These are phyloP conservation scores for Lasiodiplodia hormozganensis DNA, from an alignment of 2,329 filamentous ascomycete species.

Conservation along the genomic window DNA sequence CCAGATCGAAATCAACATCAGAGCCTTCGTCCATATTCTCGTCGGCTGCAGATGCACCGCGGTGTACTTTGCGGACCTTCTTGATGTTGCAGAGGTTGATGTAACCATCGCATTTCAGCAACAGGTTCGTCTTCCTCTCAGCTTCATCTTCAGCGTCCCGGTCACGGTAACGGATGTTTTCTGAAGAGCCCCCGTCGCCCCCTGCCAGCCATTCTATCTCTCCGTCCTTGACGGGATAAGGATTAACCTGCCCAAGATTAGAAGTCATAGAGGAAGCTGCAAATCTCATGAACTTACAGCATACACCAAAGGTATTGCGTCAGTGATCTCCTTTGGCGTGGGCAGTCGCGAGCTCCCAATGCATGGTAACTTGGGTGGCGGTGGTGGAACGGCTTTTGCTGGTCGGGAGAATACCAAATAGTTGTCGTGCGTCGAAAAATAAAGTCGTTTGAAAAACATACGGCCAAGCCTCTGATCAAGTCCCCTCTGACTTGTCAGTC, in stretches of 20 bases:
- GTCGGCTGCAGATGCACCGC: constrained; percentile 61
- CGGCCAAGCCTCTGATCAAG: constrained; percentile 64
- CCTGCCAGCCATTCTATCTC: constrained; percentile 64
- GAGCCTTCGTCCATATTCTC: constrained; percentile 59
- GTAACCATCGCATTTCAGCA: constrained; percentile 67
- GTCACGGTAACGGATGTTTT: constrained; percentile 60
- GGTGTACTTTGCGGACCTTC: constrained; percentile 62
- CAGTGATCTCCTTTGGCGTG: constrained; percentile 60
- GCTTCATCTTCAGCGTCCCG: constrained; percentile 66
- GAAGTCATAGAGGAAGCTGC: background rate
- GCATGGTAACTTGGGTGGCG: constrained; percentile 61
- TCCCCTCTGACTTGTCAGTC: constrained; percentile 69
- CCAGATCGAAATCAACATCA: constrained; percentile 63
- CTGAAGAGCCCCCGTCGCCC: constrained; percentile 49
- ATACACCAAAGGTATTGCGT: constrained; percentile 66
- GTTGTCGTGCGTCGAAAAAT: constrained; percentile 70
- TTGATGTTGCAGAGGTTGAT: constrained; percentile 66
- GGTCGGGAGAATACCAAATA: constrained; percentile 68
- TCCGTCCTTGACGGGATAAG: constrained; percentile 62
- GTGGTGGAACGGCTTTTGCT: constrained; percentile 63
- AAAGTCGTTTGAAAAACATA: constrained; percentile 70
- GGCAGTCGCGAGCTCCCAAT: constrained; percentile 57
- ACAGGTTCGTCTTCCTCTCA: constrained; percentile 63
- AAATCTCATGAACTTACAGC: constrained; percentile 41
- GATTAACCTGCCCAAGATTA: constrained; percentile 53